Conservation (phyloP, 2,329 filamentous ascomycete species). For the Curvularia sp. region DNA sequence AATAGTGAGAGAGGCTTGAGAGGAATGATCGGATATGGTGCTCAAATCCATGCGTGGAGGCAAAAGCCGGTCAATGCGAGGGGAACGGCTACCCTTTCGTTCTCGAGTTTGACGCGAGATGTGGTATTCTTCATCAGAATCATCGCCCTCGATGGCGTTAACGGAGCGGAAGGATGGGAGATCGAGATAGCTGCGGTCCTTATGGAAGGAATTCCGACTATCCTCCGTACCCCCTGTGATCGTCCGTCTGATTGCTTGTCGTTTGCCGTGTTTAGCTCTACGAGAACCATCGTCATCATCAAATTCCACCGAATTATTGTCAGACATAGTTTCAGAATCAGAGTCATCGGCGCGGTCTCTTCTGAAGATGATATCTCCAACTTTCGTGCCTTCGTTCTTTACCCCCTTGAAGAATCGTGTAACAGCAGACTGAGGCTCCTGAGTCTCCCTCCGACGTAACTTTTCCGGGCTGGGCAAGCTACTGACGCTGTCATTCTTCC, state of each 20-base stretch:
- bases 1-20: conserved; percentile 31
- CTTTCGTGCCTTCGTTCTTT: conserved; percentile 67
- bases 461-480: conserved; percentile 43
- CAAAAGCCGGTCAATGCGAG: conserved; percentile 55
- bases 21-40: conserved; percentile 34
- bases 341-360: conserved; percentile 59
- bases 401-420: conserved; percentile 82
- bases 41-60: conserved; percentile 59
- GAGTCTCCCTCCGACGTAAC: conserved; percentile 43
- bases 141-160: conserved; percentile 30
- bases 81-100: conserved; percentile 48
- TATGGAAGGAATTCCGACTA: conserved; percentile 33
- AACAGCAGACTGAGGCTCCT: conserved; percentile 62
- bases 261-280: conserved; percentile 23
- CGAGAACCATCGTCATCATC: conserved; percentile 33
- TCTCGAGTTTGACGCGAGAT: conserved; percentile 53
- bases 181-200: conserved; percentile 43
- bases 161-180: conserved; percentile 46
- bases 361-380: conserved; percentile 67
- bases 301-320: conserved; percentile 52
- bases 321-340: conserved; percentile 55
- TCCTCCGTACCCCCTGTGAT: conserved; percentile 33
- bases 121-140: conserved; percentile 43
- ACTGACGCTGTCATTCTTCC: conserved; percentile 49
- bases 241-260: conserved; percentile 43